Base-by-base conservation (phyloP, 345 rosid genomes). In the Euphorbia lathyris region DNA sequence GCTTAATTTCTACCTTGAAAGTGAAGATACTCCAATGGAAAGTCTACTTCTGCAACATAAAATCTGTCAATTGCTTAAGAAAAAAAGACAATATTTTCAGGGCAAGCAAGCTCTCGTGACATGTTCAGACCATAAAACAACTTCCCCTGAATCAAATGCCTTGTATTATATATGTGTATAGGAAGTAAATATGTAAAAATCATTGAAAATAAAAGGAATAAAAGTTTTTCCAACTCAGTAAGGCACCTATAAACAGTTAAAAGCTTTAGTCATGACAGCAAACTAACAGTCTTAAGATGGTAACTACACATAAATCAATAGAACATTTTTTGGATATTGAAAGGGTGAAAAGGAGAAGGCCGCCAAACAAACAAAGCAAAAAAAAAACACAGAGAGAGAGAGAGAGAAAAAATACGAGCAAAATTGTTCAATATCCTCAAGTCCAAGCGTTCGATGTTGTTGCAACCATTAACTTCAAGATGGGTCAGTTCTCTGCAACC, bases 401-500 rank as follows among this genome's bases (percentile, higher is more conserved):
- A 32, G 22, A 72, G 38, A 66, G 30, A 40, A n/a, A 72, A 76
- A 80, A 67, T 85, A 93, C 98, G 45, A 69, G 92, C 98, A 93
- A 69, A 79, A 87, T 84, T 47, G 81, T 81, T 97, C 97, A 68
- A 93, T 74, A 65, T 92, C 86, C 82, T 82, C 94, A 76, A 93
- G 57, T 71, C 98, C 98, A 40, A 68, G 27, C 32, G 97, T 89
- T 62, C 96, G 66, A 93, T 89, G 76, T 85, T 84, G 80, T 89
- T 93, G 79, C 98, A 83, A n/a, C n/a, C n/a, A n/a, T n/a, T n/a
- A n/a, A n/a, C n/a, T n/a, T n/a, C n/a, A n/a, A n/a, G n/a, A n/a
- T 88, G 92, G 13, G 84, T 80, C 72, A 93, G 92, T 68, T 84
- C 91, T 73, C 74, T 80, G 82, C 97, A 93, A 63, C 94, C 94